phyloP scores from a whole-genome alignment of 768 basidiomycete genomes.

The Boletus rubescentipes region DNA sequence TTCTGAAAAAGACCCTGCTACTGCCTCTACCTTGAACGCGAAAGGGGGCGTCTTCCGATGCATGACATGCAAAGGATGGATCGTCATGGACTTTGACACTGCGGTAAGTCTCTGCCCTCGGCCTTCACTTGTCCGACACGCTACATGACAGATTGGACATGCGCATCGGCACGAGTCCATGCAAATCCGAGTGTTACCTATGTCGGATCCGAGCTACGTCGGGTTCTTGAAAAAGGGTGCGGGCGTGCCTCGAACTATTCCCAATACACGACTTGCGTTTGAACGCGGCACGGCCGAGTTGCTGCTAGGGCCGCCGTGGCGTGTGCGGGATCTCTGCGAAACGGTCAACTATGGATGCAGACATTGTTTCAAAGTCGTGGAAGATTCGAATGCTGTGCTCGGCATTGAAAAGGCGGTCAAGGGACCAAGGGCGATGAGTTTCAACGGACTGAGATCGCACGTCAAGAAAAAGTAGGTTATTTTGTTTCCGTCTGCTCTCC shows the following conservation, averaged over 20 bases:
- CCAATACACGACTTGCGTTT: conserved; percentile 5
- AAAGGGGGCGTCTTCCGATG: conserved; percentile 43
- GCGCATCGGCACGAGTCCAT: conserved; percentile 61
- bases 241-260: neutral
- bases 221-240: neutral
- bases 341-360: conserved; percentile 50
- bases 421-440: conserved; percentile 37
- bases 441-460: conserved; percentile 63
- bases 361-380: conserved; percentile 39
- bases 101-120: conserved; percentile 40
- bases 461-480: conserved; percentile 55
- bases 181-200: conserved; percentile 37
- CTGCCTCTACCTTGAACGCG: conserved; percentile 17
- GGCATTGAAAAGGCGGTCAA: neutral
- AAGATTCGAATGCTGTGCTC: neutral
- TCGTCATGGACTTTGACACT: conserved; percentile 47
- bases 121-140: neutral
- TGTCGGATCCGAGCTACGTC: fast-evolving
- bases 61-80: conserved; percentile 45
- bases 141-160: conserved; percentile 52
- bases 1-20: conserved; percentile 32
- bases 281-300: conserved; percentile 23
- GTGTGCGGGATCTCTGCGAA: conserved; percentile 32
- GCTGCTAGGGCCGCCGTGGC: conserved; percentile 16
- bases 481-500: neutral